Evolutionary conservation across 495 filamentous ascomycete genomes (phyloP), one percentile per base, ranked within the genome.

Genomic region (Lasiosphaeris hirsuta): DNA sequence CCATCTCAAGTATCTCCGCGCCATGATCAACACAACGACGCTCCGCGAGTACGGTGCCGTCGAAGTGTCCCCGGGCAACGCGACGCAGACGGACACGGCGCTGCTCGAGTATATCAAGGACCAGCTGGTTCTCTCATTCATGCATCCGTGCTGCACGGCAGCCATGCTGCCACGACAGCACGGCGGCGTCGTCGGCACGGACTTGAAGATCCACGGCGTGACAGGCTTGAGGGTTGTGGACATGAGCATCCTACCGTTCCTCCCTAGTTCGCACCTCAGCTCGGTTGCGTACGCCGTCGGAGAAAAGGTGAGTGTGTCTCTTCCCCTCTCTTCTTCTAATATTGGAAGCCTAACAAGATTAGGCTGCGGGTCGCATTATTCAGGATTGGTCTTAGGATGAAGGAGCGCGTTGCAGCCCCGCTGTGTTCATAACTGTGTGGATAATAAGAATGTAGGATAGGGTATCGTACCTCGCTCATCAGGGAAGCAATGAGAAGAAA

Each of bases 161-260:
- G 75, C 74, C 63, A 81, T 80, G 75, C 71, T 71, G 37, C 74
- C 75, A 7, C 56, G 64, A 10, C 68, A 71, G 18, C 37, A 74
- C 37, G 70, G 71, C n/a, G 81, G 81, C 48, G 81, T 84, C 13
- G 80, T 83, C 3, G 79, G 80, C 54, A 60, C 64, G 33, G 63
- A 72, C 36, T 56, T 81, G 56, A 75, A 68, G 35, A 80, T 84
- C 10, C 72, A 84, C 54, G 85, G 83, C 0, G 61, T 84, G 18
- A 69, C 79, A 19, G 69, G 72, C 0, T 64, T 89, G 56, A 76
- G 86, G 8, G 75, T 88, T 10, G 82, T 78, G 4, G 86, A 89
- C 71, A 80, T 83, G 69, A 85, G 83, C 58, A 76, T 85, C 48
- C 70, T 85, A 15, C 85, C 85, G 8, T 59, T 86, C 13, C 51